These are phyloP conservation scores for Pseudoneurospora amorphoporcata DNA, from an alignment of 495 filamentous ascomycete species.

Conservation along the genomic window DNA sequence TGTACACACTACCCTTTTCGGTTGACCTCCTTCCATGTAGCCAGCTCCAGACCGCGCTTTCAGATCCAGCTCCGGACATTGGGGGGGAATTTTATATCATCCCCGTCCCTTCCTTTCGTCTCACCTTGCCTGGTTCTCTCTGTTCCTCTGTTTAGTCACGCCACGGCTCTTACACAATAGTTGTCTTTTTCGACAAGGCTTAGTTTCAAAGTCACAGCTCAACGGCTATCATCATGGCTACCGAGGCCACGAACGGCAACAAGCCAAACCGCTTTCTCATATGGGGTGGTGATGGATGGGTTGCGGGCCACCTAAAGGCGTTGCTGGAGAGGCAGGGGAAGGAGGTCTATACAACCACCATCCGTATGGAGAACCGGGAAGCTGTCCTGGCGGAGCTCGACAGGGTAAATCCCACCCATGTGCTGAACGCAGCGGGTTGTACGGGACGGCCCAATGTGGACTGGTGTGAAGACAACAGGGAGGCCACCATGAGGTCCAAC, in stretches of 20 bases:
- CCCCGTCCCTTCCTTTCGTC: background rate
- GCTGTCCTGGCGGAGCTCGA: conserved; percentile 45
- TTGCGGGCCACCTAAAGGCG: conserved; percentile 54
- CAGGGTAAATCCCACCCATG: conserved; percentile 49
- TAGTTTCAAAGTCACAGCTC: background rate
- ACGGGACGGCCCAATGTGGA: conserved; percentile 62
- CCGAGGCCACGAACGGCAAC: conserved; percentile 12
- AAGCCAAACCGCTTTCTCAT: conserved; percentile 40
- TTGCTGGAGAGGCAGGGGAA: conserved; percentile 51
- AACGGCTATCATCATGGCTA: conserved; percentile 13
- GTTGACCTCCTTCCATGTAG: background rate
- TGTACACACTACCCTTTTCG: background rate
- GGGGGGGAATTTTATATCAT: background rate
- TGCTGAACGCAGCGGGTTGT: conserved; percentile 53
- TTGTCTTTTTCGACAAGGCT: background rate
- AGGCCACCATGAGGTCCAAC: conserved; percentile 53
- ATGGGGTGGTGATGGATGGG: conserved; percentile 54
- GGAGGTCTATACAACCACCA: conserved; percentile 45
- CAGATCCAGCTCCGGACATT: background rate
- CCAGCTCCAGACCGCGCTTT: background rate
- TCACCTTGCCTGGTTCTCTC: background rate
- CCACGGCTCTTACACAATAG: background rate
- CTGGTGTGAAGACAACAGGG: conserved; percentile 60
- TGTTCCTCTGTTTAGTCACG: background rate
- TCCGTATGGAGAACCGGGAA: conserved; percentile 53